A percentile compares a stretch with the other conserved stretches of the same genome.
Conservation (phyloP, 1,284 basidiomycete species). For the Quambalaria eucalypti region DNA sequence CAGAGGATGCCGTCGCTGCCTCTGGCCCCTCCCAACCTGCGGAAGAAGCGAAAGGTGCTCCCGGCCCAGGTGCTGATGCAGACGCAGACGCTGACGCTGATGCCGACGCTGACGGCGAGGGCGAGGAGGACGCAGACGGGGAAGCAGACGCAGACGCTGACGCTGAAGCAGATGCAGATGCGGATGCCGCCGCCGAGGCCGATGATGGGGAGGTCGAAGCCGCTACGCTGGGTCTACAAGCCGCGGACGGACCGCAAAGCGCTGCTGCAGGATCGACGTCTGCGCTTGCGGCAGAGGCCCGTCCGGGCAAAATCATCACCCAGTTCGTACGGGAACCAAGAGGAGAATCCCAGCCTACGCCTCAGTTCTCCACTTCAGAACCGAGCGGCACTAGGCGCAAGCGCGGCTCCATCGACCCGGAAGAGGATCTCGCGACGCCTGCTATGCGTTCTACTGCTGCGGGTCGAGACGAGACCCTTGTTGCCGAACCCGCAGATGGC, state of each 20-base stretch:
- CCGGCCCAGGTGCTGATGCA: constrained; percentile 14
- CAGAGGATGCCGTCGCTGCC: no score
- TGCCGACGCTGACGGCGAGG: constrained; percentile 16
- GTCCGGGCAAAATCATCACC: background rate
- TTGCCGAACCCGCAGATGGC: constrained; percentile 5
- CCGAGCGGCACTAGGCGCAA: background rate
- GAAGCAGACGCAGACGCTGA: constrained; percentile 14
- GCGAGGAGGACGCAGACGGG: constrained; percentile 8
- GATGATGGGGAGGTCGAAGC: constrained; percentile 28
- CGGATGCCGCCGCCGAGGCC: constrained; percentile 11
- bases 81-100: constrained; percentile 15
- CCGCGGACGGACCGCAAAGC: constrained; percentile 1
- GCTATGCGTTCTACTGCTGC: constrained; percentile 14
- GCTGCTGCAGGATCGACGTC: background rate
- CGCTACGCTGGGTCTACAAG: constrained; percentile 11
- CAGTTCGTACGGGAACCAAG: background rate
- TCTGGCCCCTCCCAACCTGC: no score
- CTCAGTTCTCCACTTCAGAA: background rate
- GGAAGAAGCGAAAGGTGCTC: no score
- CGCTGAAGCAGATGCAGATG: constrained; percentile 10
- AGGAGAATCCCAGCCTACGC: background rate
- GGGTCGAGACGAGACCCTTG: constrained; percentile 29
- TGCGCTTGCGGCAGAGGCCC: background rate
- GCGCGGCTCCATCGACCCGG: background rate
- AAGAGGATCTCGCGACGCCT: background rate